Conservation (phyloP, 768 basidiomycete genomes). For the Fomitopsis pulvina region DNA sequence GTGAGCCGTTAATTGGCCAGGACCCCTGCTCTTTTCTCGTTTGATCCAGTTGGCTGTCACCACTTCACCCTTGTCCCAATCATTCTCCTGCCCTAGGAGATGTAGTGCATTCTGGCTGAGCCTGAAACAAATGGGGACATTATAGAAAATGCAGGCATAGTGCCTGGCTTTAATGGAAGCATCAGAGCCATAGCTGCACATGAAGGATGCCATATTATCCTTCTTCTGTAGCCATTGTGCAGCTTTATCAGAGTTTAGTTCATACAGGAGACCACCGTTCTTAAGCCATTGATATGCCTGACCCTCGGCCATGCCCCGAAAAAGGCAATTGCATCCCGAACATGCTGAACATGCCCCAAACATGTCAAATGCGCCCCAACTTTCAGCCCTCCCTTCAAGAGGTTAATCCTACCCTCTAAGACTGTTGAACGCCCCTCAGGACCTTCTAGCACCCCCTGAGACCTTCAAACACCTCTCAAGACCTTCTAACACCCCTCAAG, state of each 20-base stretch:
- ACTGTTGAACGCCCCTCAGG: no score
- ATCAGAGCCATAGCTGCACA: background rate
- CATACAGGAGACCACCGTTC: conserved; percentile 12
- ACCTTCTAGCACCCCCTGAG: no score
- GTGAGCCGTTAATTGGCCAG: conserved; percentile 19
- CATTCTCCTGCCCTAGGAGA: conserved; percentile 10
- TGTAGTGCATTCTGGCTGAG: conserved; percentile 1
- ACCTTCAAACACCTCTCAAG: no score
- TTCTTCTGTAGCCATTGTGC: conserved; percentile 15
- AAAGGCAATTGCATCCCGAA: no score
- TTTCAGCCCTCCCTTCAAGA: no score
- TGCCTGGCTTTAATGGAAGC: background rate
- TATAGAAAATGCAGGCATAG: no score
- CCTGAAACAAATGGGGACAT: conserved; percentile 17
- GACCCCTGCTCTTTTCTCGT: conserved; percentile 4
- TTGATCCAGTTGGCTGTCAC: conserved; percentile 23
- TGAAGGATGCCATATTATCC: background rate
- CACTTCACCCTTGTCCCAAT: conserved; percentile 1
- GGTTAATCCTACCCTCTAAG: no score
- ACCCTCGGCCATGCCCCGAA: no score
- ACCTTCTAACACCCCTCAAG: no score
- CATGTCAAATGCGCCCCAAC: no score
- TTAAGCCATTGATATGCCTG: background rate
- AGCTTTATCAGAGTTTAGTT: conserved; percentile 7
- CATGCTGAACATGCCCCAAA: no score